phyloP scores from a whole-genome alignment of 176 grass and related monocot species.

The Dactylis glomerata region DNA sequence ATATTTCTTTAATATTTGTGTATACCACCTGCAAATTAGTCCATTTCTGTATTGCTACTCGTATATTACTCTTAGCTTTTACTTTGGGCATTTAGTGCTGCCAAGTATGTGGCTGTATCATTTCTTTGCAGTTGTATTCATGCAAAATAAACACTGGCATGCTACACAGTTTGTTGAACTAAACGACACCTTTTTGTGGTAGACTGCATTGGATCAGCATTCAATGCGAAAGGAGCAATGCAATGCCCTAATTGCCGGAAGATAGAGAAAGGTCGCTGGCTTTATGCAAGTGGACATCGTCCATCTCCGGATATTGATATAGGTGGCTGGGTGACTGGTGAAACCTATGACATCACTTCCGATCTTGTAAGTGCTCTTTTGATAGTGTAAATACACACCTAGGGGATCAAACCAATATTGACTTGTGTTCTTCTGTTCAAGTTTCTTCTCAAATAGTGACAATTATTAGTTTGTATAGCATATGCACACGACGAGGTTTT shows the following conservation, averaged over 20 bases:
- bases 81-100: background rate
- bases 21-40: background rate
- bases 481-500: background rate
- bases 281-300: slow-evolving; percentile 65
- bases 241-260: slow-evolving; percentile 92
- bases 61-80: background rate
- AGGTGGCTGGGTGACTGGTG: slow-evolving; percentile 62
- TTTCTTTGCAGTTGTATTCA: background rate
- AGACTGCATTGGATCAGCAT: slow-evolving; percentile 99
- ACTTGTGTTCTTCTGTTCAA: slow-evolving; percentile 1
- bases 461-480: background rate
- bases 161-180: slow-evolving; percentile 17
- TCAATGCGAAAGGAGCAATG: slow-evolving; percentile 96
- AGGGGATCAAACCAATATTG: background rate
- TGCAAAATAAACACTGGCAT: background rate
- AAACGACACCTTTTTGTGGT: slow-evolving; percentile 21
- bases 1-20: background rate
- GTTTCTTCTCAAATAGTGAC: background rate
- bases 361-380: slow-evolving; percentile 66
- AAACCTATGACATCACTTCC: slow-evolving; percentile 70
- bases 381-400: slow-evolving; percentile 21
- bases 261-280: slow-evolving; percentile 87
- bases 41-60: background rate
- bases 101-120: background rate
- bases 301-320: slow-evolving; percentile 76